These are phyloP conservation scores for Pterocarpus macrocarpus DNA, from an alignment of 306 rosid species.

Conservation along the genomic window DNA sequence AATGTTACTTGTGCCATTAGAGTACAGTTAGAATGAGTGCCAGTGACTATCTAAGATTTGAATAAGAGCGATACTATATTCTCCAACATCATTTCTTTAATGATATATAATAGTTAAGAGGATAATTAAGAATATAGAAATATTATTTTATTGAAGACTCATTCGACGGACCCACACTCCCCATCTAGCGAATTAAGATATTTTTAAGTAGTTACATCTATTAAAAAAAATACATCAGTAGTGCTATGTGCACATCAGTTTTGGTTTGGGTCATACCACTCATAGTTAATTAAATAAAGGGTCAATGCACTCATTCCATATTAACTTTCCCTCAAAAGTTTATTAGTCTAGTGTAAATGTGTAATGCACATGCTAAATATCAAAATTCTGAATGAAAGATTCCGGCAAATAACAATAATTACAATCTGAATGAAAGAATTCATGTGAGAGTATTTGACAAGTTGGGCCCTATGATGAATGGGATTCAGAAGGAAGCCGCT, in stretches of 20 bases:
- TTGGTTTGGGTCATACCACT: too few relatives aligned
- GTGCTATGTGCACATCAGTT: neutral
- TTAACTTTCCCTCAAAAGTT: neutral
- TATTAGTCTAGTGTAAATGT: slow-evolving; percentile 5
- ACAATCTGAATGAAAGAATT: slow-evolving; percentile 39
- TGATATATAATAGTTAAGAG: too few relatives aligned
- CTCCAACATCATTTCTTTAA: too few relatives aligned
- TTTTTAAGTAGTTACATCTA: too few relatives aligned
- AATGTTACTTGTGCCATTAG: slow-evolving; percentile 11
- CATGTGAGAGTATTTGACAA: slow-evolving; percentile 29
- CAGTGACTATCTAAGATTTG: neutral
- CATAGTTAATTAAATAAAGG: too few relatives aligned
- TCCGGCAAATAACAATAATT: neutral
- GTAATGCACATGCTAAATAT: slow-evolving; percentile 8
- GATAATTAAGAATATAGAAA: too few relatives aligned
- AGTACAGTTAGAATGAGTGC: neutral
- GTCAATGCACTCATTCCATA: too few relatives aligned
- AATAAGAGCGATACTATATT: neutral
- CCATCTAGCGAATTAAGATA: too few relatives aligned
- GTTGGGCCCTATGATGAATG: neutral
- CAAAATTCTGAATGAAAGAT: neutral
- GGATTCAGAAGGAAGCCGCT: slow-evolving; percentile 5
- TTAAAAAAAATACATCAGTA: too few relatives aligned
- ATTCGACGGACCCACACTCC: too few relatives aligned
- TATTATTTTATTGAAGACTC: too few relatives aligned